Evolutionary conservation across 2,329 filamentous ascomycete genomes (phyloP).

Genomic region (Zelopaecilomyces penicillatus): DNA sequence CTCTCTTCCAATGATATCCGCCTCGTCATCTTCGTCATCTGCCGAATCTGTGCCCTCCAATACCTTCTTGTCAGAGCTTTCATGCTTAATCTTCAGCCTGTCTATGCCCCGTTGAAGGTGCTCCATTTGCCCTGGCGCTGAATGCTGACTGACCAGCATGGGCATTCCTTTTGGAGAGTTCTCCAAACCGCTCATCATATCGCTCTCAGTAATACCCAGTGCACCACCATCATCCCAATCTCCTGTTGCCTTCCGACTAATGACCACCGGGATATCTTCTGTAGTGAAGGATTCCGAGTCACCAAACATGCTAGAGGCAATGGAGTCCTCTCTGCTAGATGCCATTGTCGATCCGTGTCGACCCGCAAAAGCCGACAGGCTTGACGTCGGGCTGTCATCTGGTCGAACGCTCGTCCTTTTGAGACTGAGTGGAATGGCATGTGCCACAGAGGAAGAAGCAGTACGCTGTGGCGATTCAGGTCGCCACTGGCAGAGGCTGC

Average conservation of each 20-base stretch:
- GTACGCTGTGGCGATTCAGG: slow-evolving; percentile 49
- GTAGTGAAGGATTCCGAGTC: slow-evolving; percentile 72
- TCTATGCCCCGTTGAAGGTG: slow-evolving; percentile 57
- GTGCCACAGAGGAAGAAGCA: slow-evolving; percentile 39
- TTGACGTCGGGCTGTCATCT: slow-evolving; percentile 79
- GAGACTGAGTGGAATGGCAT: slow-evolving; percentile 54
- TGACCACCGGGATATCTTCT: slow-evolving; percentile 69
- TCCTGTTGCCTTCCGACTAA: slow-evolving; percentile 63
- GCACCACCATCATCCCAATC: slow-evolving; percentile 73
- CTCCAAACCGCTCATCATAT: slow-evolving; percentile 26
- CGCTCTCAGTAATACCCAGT: slow-evolving; percentile 67
- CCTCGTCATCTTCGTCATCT: slow-evolving; percentile 93
- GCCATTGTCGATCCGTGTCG: slow-evolving; percentile 68
- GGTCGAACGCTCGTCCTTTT: slow-evolving; percentile 52
- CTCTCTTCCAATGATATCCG: slow-evolving; percentile 51
- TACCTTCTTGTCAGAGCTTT: slow-evolving; percentile 63
- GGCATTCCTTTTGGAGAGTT: slow-evolving; percentile 37
- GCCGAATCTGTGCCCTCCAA: slow-evolving; percentile 75
- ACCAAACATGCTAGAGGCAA: slow-evolving; percentile 79
- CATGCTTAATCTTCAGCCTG: slow-evolving; percentile 64
- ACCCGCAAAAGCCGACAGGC: slow-evolving; percentile 62
- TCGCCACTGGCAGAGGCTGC: slow-evolving; percentile 88
- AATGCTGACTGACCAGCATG: slow-evolving; percentile 51
- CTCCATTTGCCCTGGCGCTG: slow-evolving; percentile 55
- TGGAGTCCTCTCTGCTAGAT: slow-evolving; percentile 80